A percentile compares a stretch with the other conserved stretches of the same genome.
These are phyloP conservation scores for Camellia lanceoleosa DNA, from an alignment of 148 eudicot species.

Conservation along the genomic window DNA sequence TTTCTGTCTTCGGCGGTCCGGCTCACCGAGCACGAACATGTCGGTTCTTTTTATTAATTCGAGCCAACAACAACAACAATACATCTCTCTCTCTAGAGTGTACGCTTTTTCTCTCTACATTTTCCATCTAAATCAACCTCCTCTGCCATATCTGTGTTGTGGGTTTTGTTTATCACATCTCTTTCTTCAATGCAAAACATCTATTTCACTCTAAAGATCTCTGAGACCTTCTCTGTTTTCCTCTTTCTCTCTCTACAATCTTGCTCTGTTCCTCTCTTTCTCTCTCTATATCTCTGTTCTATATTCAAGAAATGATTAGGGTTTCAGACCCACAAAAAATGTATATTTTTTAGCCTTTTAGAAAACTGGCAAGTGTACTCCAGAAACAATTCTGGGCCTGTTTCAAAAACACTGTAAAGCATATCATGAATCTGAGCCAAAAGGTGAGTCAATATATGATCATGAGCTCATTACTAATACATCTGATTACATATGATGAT, in stretches of 20 bases:
- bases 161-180: not conserved
- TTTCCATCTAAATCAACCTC: not conserved
- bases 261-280: not conserved
- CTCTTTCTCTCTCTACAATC: not conserved
- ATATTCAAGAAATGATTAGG: not conserved
- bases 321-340: not conserved
- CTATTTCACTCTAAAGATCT: too few species aligned
- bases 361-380: not conserved
- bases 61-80: not conserved
- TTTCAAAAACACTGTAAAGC: not conserved
- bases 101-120: slow-evolving; percentile 10
- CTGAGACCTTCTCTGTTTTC: not conserved
- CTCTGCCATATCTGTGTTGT: not conserved
- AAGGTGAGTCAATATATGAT: slow-evolving; percentile 3
- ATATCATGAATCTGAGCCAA: slow-evolving; percentile 13
- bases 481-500: not conserved
- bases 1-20: not conserved
- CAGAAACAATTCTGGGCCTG: not conserved
- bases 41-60: not conserved
- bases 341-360: not conserved
- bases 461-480: not conserved
- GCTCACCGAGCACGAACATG: not conserved
- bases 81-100: not conserved
- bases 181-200: not conserved
- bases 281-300: not conserved